These are phyloP conservation scores for Clavaria fumosa DNA, from an alignment of 768 basidiomycete genomes.

Conservation along the genomic window DNA sequence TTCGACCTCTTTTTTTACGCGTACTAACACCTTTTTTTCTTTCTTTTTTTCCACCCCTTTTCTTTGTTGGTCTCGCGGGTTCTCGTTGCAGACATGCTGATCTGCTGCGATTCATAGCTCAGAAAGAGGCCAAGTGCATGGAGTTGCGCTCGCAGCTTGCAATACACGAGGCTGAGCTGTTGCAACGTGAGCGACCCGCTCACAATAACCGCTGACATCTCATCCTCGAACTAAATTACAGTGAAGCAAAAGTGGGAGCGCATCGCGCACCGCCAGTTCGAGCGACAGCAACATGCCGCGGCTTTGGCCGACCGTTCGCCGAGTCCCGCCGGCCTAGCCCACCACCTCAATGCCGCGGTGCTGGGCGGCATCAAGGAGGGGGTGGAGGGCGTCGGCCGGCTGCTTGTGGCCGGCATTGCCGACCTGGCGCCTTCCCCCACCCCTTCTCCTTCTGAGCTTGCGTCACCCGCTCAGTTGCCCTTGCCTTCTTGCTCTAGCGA, in stretches of 20 bases:
- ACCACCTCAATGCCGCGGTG: constrained; percentile 22
- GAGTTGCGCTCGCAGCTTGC: constrained; percentile 65
- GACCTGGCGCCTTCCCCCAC: constrained; percentile 10
- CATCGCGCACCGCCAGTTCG: constrained; percentile 53
- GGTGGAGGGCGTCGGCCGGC: constrained; percentile 40
- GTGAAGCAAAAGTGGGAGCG: constrained; percentile 79
- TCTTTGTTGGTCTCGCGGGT: neutral
- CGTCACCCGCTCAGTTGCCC: constrained; percentile 15
- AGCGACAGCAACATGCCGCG: constrained; percentile 13
- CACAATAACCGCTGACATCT: constrained; percentile 1
- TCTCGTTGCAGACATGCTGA: constrained; percentile 76
- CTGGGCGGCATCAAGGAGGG: constrained; percentile 53
- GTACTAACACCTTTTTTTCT: constrained; percentile 30
- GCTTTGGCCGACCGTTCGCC: constrained; percentile 10
- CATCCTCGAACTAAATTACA: constrained; percentile 13
- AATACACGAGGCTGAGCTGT: constrained; percentile 56
- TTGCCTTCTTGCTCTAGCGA: constrained; percentile 19
- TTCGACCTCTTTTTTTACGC: neutral
- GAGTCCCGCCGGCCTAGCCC: constrained; percentile 10
- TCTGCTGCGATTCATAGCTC: constrained; percentile 69
- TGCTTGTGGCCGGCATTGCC: constrained; percentile 34
- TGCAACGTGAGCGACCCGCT: constrained; percentile 32
- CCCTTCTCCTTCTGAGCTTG: constrained; percentile 6
- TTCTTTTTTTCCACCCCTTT: constrained; percentile 2
- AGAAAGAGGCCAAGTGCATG: constrained; percentile 73